Evolutionary conservation across 352 stramenopile genomes (phyloP).

Genomic region (Phytophthora capsici): DNA sequence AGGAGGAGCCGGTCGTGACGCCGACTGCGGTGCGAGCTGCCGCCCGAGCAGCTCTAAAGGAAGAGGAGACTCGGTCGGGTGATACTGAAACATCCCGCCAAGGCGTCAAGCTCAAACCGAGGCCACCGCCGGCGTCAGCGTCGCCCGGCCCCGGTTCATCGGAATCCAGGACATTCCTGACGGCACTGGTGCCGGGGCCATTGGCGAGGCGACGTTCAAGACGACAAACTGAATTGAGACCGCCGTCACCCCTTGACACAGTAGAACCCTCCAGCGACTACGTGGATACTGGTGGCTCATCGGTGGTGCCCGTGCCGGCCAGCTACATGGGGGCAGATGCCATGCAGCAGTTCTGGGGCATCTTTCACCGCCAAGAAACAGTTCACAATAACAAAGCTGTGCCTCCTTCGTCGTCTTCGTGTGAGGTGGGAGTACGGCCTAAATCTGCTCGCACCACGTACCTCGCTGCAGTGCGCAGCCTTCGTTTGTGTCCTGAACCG

Average conservation of each 20-base stretch:
- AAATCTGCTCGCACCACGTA: slow-evolving; percentile 70
- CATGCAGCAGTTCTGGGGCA: slow-evolving; percentile 68
- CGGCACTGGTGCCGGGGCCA: slow-evolving; percentile 36
- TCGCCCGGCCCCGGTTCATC: slow-evolving; percentile 7
- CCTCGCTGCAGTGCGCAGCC: slow-evolving; percentile 57
- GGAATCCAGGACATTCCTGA: slow-evolving; percentile 53
- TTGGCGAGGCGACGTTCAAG: slow-evolving; percentile 5
- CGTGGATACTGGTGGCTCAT: not conserved
- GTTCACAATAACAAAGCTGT: slow-evolving; percentile 60
- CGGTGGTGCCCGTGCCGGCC: slow-evolving; percentile 24
- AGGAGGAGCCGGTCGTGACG: slow-evolving; percentile 17
- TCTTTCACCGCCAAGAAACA: slow-evolving; percentile 75
- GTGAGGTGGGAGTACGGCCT: slow-evolving; percentile 27
- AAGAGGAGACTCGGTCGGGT: slow-evolving; percentile 33
- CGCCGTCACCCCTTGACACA: slow-evolving; percentile 68
- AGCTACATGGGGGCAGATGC: slow-evolving; percentile 74
- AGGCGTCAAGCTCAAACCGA: slow-evolving; percentile 21
- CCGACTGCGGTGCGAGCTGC: slow-evolving; percentile 24
- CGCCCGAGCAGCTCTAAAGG: slow-evolving; percentile 35
- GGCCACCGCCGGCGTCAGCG: slow-evolving; percentile 10
- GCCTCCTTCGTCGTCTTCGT: slow-evolving; percentile 2
- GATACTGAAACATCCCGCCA: slow-evolving; percentile 13
- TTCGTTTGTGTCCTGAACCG: slow-evolving; percentile 68
- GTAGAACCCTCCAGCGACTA: slow-evolving; percentile 37
- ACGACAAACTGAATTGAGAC: slow-evolving; percentile 32